A percentile compares a stretch with the other conserved stretches of the same genome.
phyloP scores from a whole-genome alignment of 148 eudicot genomes.

The Spergularia marina region DNA sequence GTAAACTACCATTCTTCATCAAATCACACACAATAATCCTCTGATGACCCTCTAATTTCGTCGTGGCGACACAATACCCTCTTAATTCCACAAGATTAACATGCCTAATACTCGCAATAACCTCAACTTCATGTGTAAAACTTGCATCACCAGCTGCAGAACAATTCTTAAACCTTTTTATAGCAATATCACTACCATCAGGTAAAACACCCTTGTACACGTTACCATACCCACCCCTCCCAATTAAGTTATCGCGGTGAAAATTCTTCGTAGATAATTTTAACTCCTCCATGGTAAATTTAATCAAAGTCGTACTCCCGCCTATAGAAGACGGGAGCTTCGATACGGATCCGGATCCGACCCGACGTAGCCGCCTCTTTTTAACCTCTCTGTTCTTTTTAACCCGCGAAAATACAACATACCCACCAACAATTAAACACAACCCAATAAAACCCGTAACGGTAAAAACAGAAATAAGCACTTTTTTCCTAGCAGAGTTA shows the following conservation, averaged over 20 bases:
- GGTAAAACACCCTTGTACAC: conserved; percentile 77
- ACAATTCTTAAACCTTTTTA: conserved; percentile 90
- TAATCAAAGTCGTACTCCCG: conserved; percentile 61
- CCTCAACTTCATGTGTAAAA: conserved; percentile 86
- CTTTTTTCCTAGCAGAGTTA: conserved; percentile 16
- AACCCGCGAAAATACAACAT: conserved; percentile 26
- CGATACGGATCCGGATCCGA: conserved; percentile 24
- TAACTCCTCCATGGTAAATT: conserved; percentile 62
- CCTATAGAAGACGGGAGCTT: conserved; percentile 40
- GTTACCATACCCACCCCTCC: conserved; percentile 91
- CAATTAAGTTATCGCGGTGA: conserved; percentile 59
- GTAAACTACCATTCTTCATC: conserved; percentile 81
- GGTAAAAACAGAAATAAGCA: conserved; percentile 28
- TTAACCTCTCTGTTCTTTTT: conserved; percentile 24
- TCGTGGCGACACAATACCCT: conserved; percentile 86
- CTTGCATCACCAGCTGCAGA: conserved; percentile 72
- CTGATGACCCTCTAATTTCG: conserved; percentile 71
- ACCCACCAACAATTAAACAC: conserved; percentile 30
- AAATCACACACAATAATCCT: conserved; percentile 84
- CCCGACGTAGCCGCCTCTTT: conserved; percentile 23
- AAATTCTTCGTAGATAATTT: conserved; percentile 64
- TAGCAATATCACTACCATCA: conserved; percentile 72
- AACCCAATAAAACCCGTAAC: conserved; percentile 36
- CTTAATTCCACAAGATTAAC: conserved; percentile 81
- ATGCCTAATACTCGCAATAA: conserved; percentile 86